phyloP scores from a whole-genome alignment of 805 yeast species.

The Ogataea nakhonphanomensis region DNA sequence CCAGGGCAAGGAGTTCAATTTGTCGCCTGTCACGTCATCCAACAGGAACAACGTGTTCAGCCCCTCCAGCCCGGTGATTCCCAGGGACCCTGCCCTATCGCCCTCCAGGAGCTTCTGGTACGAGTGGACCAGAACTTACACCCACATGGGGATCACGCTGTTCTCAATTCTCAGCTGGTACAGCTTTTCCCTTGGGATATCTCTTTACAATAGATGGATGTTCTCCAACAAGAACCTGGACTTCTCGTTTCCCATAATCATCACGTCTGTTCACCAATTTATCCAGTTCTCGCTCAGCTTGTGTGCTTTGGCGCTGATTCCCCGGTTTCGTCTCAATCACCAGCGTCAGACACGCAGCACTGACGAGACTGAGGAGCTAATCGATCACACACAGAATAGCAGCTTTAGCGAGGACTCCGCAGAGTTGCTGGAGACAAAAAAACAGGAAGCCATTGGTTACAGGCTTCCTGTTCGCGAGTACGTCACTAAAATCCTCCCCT shows the following conservation, averaged over 20 bases:
- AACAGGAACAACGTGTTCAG: neutral
- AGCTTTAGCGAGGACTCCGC: conserved; percentile 10
- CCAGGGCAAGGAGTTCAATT: neutral
- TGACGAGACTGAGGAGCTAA: conserved; percentile 5
- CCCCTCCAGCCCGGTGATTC: neutral
- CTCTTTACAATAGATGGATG: conserved; percentile 96
- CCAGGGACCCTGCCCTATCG: neutral
- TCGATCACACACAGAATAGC: neutral
- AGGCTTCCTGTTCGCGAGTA: conserved; percentile 38
- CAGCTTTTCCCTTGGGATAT: conserved; percentile 60
- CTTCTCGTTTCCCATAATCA: conserved; percentile 77
- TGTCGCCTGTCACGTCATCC: conserved; percentile 1
- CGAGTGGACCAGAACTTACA: conserved; percentile 22
- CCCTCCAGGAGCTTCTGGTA: conserved; percentile 1
- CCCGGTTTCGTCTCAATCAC: conserved; percentile 44
- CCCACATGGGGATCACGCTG: conserved; percentile 27
- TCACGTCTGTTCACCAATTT: conserved; percentile 83
- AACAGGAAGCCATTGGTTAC: conserved; percentile 14
- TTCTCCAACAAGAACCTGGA: conserved; percentile 71
- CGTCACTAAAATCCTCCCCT: conserved; percentile 63
- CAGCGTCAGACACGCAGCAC: conserved; percentile 10
- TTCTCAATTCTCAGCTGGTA: conserved; percentile 52
- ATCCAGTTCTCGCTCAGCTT: conserved; percentile 57
- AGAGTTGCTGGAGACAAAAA: conserved; percentile 9
- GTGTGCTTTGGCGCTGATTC: conserved; percentile 41